These are phyloP conservation scores for Phialophora tarda DNA, from an alignment of 2,329 filamentous ascomycete species.

Conservation along the genomic window DNA sequence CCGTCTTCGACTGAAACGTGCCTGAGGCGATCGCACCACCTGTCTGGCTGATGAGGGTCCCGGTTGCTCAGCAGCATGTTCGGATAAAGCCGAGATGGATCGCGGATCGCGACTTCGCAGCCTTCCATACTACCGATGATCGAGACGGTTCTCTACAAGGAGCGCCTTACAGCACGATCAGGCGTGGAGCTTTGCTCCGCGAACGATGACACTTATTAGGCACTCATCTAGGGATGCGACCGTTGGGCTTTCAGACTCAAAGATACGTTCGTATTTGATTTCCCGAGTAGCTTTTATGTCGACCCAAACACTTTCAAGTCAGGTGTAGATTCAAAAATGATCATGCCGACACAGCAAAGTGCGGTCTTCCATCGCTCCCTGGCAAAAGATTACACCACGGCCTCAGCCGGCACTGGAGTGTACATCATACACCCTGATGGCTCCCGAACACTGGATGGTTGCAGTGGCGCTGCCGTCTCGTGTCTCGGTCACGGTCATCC, in stretches of 20 bases:
- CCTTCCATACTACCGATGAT: too few relatives aligned
- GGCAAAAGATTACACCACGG: not conserved
- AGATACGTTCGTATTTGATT: not conserved
- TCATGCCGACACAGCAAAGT: not conserved
- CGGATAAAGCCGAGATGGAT: too few relatives aligned
- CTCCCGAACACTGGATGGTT: constrained; percentile 64
- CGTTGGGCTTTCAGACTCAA: not conserved
- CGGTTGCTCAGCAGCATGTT: too few relatives aligned
- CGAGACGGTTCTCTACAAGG: too few relatives aligned
- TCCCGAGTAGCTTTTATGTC: not conserved
- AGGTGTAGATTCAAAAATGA: not conserved
- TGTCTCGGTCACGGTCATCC: constrained; percentile 71
- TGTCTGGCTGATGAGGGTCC: too few relatives aligned
- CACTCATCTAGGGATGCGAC: too few relatives aligned
- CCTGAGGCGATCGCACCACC: too few relatives aligned
- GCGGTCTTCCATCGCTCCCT: constrained; percentile 4
- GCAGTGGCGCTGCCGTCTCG: constrained; percentile 71
- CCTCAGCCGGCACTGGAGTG: not conserved
- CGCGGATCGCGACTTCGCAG: too few relatives aligned
- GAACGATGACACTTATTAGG: too few relatives aligned
- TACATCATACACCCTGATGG: not conserved
- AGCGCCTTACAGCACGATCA: too few relatives aligned
- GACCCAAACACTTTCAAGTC: not conserved
- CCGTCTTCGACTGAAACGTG: too few relatives aligned
- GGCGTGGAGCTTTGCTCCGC: too few relatives aligned